phyloP scores from a whole-genome alignment of 371 early-diverging fungal genomes.

The Mycotypha africana region DNA sequence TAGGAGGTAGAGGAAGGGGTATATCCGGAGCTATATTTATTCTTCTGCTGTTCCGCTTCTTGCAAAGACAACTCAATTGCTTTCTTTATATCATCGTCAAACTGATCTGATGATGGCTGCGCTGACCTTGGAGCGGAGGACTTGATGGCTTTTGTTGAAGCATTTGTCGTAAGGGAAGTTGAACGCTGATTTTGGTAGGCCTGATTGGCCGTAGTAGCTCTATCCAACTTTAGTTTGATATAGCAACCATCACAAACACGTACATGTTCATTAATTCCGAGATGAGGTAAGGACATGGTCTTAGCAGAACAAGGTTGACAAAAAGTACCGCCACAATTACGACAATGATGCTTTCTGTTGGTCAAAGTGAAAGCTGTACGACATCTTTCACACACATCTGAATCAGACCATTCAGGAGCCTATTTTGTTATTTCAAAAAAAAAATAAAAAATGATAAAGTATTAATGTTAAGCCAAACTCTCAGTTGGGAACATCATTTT shows the following conservation, averaged over 20 bases:
- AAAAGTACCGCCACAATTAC: constrained; percentile 92
- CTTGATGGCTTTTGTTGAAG: not conserved
- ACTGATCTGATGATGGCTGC: constrained; percentile 39
- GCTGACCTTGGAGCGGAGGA: constrained; percentile 7
- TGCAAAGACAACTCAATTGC: constrained; percentile 89
- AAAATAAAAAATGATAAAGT: too few species aligned
- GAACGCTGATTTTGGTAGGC: too few species aligned
- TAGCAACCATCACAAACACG: constrained; percentile 94
- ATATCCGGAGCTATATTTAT: constrained; percentile 27
- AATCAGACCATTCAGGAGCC: constrained; percentile 97
- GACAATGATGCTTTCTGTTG: constrained; percentile 97
- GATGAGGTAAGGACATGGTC: constrained; percentile 73
- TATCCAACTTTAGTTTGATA: constrained; percentile 56
- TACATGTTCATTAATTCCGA: constrained; percentile 86
- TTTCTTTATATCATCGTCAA: constrained; percentile 80
- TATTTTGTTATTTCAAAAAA: too few species aligned
- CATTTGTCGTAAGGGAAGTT: not conserved
- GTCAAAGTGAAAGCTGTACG: constrained; percentile 87
- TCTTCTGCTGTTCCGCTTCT: constrained; percentile 57
- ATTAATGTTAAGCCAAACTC: too few species aligned
- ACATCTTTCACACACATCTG: constrained; percentile 91
- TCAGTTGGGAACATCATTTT: too few species aligned
- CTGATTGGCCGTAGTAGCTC: constrained; percentile 5
- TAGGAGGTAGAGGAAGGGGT: constrained; percentile 18
- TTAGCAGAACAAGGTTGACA: constrained; percentile 92